phyloP scores from a whole-genome alignment of 768 basidiomycete species.

The Mycena filopes region DNA sequence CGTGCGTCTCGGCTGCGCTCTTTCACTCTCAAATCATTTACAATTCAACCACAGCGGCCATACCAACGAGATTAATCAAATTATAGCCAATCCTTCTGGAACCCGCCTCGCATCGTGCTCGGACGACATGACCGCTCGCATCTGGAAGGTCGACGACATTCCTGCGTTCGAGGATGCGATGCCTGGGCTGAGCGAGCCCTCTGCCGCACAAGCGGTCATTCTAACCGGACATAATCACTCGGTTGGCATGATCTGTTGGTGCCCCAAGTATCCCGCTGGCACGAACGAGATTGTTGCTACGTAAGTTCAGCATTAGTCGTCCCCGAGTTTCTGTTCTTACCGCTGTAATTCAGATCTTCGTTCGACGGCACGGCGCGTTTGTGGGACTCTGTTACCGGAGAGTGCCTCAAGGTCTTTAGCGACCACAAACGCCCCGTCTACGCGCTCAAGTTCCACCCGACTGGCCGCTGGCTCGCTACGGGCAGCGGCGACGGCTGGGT shows the following conservation, averaged over 20 bases:
- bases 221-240: slow-evolving; percentile 74
- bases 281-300: slow-evolving; percentile 76
- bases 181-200: slow-evolving; percentile 50
- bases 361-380: slow-evolving; percentile 84
- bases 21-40: slow-evolving; percentile 8
- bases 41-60: slow-evolving; percentile 65
- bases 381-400: slow-evolving; percentile 85
- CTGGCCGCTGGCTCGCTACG: slow-evolving; percentile 76
- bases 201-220: slow-evolving; percentile 48
- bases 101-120: slow-evolving; percentile 84
- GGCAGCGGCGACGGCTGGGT: slow-evolving; percentile 85
- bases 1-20: slow-evolving; percentile 52
- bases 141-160: slow-evolving; percentile 73
- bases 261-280: slow-evolving; percentile 58
- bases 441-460: slow-evolving; percentile 79
- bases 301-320: too few species aligned
- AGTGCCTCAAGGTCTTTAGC: slow-evolving; percentile 75
- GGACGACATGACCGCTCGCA: slow-evolving; percentile 80
- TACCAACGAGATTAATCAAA: slow-evolving; percentile 79
- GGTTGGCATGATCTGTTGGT: slow-evolving; percentile 78
- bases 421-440: slow-evolving; percentile 82
- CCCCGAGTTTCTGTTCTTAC: too few species aligned
- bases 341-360: slow-evolving; percentile 65
- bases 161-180: slow-evolving; percentile 47
- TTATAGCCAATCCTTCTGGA: slow-evolving; percentile 72